phyloP scores from a whole-genome alignment of 768 basidiomycete species.

The Lyophyllum shimeji region DNA sequence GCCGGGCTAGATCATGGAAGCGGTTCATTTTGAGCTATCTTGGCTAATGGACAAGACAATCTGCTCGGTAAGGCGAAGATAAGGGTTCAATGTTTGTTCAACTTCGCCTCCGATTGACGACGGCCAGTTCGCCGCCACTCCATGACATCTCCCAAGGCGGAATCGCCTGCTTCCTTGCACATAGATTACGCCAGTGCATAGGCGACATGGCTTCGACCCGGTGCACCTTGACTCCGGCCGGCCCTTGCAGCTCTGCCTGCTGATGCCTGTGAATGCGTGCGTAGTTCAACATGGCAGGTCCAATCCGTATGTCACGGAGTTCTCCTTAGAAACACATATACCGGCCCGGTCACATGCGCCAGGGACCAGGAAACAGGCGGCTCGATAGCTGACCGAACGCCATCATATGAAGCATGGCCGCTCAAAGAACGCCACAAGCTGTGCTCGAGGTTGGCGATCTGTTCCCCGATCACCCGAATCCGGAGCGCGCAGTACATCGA shows the following conservation, averaged over 20 bases:
- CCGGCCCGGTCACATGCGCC: not conserved
- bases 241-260: too few relatives aligned
- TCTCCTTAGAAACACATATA: not conserved
- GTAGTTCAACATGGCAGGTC: not conserved
- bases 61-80: not conserved
- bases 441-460: not conserved
- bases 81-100: not conserved
- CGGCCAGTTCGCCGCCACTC: not conserved
- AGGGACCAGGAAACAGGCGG: not conserved
- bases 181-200: not conserved
- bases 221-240: too few relatives aligned
- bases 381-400: not conserved
- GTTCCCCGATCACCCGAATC: not conserved
- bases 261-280: not conserved
- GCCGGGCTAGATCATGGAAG: too few relatives aligned
- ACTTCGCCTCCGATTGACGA: not conserved
- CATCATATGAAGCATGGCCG: not conserved
- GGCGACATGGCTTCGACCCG: not conserved
- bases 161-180: not conserved
- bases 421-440: not conserved
- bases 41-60: not conserved
- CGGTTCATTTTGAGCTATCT: not conserved
- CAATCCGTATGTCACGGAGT: not conserved
- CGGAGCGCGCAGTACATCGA: not conserved
- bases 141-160: not conserved